Base-by-base conservation (phyloP, 2,329 filamentous ascomycete species). In the Fusarium nematophilum region DNA sequence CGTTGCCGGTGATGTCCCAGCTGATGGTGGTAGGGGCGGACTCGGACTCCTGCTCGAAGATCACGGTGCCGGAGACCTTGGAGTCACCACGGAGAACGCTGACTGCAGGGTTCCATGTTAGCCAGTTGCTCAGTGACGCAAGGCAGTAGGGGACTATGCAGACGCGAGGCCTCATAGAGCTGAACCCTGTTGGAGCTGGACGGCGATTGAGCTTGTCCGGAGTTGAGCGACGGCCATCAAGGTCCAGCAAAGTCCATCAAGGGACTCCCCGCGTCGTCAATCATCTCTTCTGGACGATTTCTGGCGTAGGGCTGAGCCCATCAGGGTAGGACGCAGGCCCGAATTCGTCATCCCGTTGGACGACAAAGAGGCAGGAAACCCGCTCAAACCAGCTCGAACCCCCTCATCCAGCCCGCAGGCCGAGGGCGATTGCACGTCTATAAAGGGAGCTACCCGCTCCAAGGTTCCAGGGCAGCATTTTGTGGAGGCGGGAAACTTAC, bases 81-180 rank as follows among this genome's bases (percentile, higher is more conserved):
- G 93, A 92, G 87, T 98, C 95, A 87, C 95, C 95, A 81, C 95
- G 94, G 85, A 99, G 83, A 79, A 97, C 92, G 82, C 91, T 91
- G 83, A 98, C 95, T 98, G 75, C 57, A 72, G 37, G 38, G 34
- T 31, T 43, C 30, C 17, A 14, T 21, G 49, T 73, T 60, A 73
- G 68, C 66, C 17, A 49, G 34, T 48, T 36, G 33, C 11, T 33
- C 26, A 15, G 44, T 33, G 25, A 46, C 50, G 26, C 30, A 46
- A 21, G 11, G 9, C 21, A 29, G 15, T 25, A 37, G 37, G 34
- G 33, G 18, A 15, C 17, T 21, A 31, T 34, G 40, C 18, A 21
- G 26, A 18, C 25, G 25, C 15, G 27, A 25, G 17, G 30, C 26
- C 33, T 18, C 31, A 31, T 36, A 36, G 18, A 47, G 43, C 17